A percentile compares a stretch with the other conserved stretches of the same genome.
phyloP scores from a whole-genome alignment of 805 yeast species.

The Kazachstania psychrophila region DNA sequence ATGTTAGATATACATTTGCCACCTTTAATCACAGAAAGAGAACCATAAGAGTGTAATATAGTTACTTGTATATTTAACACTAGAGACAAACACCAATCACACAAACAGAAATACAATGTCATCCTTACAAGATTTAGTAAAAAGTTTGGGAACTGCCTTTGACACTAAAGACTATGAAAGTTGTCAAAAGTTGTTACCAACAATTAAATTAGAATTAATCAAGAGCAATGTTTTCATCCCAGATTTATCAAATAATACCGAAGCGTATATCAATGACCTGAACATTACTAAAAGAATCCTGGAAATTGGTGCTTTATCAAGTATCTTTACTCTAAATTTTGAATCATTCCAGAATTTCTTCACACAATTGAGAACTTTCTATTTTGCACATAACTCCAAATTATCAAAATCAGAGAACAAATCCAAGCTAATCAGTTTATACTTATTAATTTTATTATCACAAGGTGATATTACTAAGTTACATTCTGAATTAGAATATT shows the following conservation, averaged over 20 bases:
- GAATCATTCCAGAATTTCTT: constrained; percentile 62
- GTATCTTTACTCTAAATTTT: constrained; percentile 56
- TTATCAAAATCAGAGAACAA: constrained; percentile 46
- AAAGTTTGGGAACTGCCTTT: constrained; percentile 57
- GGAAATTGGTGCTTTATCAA: constrained; percentile 79
- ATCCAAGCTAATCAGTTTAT: constrained; percentile 65
- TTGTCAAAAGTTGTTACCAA: constrained; percentile 55
- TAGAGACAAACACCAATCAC: no score
- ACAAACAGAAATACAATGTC: background rate
- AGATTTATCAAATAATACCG: constrained; percentile 31
- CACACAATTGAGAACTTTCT: constrained; percentile 71
- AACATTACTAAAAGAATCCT: constrained; percentile 71
- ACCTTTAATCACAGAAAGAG: no score
- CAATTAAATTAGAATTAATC: constrained; percentile 71
- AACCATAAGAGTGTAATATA: no score
- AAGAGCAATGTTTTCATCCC: constrained; percentile 74
- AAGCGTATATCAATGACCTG: constrained; percentile 49
- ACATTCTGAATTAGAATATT: constrained; percentile 78
- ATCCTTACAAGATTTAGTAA: constrained; percentile 57
- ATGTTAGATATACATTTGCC: no score
- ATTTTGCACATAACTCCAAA: constrained; percentile 34
- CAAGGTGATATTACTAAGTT: constrained; percentile 80
- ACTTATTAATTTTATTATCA: constrained; percentile 65
- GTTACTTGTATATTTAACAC: no score
- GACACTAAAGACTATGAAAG: constrained; percentile 50